Evolutionary conservation across 345 rosid species (phyloP).

Genomic region (Schrenkiella parvula): DNA sequence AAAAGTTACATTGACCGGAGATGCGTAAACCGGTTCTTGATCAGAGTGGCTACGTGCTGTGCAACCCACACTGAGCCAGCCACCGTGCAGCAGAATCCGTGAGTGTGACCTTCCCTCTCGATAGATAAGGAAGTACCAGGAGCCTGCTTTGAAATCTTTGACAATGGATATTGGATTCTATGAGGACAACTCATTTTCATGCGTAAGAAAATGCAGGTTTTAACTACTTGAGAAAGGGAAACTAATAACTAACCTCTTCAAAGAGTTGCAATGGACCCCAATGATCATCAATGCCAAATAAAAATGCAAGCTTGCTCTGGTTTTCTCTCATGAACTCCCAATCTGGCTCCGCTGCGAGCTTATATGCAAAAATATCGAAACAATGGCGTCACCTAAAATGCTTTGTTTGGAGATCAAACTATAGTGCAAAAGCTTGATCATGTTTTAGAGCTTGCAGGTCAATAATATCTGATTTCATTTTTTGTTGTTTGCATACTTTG

Average conservation of each 20-base stretch:
- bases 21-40: constrained; percentile 37
- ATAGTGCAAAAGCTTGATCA: neutral
- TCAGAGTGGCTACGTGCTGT: constrained; percentile 47
- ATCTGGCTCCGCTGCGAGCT: constrained; percentile 71
- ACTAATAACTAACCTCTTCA: constrained; percentile 51
- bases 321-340: constrained; percentile 70
- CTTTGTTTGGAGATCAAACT: neutral
- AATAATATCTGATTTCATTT: neutral
- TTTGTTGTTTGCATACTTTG: neutral
- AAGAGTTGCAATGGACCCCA: constrained; percentile 80
- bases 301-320: constrained; percentile 51
- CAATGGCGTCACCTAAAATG: neutral
- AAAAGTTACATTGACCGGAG: neutral
- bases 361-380: constrained; percentile 16
- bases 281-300: constrained; percentile 76
- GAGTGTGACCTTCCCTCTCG: constrained; percentile 80
- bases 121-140: constrained; percentile 50
- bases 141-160: constrained; percentile 64
- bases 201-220: neutral
- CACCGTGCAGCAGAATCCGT: constrained; percentile 65
- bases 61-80: constrained; percentile 88
- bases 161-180: constrained; percentile 7
- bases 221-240: neutral
- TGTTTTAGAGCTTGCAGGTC: neutral
- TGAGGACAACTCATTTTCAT: neutral